Conservation (phyloP, 495 filamentous ascomycete genomes). For the Aspergillus hancockii region DNA sequence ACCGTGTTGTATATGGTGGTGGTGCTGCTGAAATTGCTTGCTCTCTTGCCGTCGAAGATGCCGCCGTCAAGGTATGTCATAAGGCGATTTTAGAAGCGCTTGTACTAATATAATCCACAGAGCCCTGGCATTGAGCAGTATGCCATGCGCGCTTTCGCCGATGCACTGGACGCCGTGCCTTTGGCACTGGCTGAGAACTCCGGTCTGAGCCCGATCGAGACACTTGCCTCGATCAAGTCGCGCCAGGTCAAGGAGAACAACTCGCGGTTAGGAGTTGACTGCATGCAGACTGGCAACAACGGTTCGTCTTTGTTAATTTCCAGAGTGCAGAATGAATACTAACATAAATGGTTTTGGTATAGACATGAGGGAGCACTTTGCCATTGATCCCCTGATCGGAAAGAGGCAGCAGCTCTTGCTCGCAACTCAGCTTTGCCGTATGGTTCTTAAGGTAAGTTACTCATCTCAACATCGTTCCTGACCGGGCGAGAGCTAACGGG, state of each 20-base stretch:
- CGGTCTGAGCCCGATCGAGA: slow-evolving; percentile 92
- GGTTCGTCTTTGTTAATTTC: slow-evolving; percentile 45
- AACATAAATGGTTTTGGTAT: background rate
- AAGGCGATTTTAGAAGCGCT: background rate
- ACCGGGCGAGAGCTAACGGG: slow-evolving; percentile 20
- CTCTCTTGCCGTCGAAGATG: slow-evolving; percentile 92
- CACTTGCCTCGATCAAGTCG: slow-evolving; percentile 90
- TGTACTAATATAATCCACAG: slow-evolving; percentile 33
- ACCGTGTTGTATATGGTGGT: slow-evolving; percentile 97
- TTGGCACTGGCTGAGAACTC: slow-evolving; percentile 98
- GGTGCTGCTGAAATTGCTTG: slow-evolving; percentile 98
- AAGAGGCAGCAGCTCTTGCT: slow-evolving; percentile 96
- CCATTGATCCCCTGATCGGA: slow-evolving; percentile 95
- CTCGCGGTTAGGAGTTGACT: slow-evolving; percentile 87
- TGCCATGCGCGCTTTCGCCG: slow-evolving; percentile 95
- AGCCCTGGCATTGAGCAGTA: slow-evolving; percentile 97
- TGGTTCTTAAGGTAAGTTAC: slow-evolving; percentile 90
- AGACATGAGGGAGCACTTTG: slow-evolving; percentile 97
- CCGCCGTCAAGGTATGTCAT: slow-evolving; percentile 72
- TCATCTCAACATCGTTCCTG: background rate
- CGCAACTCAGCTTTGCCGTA: slow-evolving; percentile 95
- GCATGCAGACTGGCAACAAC: slow-evolving; percentile 92
- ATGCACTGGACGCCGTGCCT: slow-evolving; percentile 92
- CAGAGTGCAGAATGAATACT: background rate
- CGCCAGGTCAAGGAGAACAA: slow-evolving; percentile 91